These are phyloP conservation scores for Coniosporium tulheliwenetii DNA, from an alignment of 2,329 filamentous ascomycete genomes.

Conservation along the genomic window DNA sequence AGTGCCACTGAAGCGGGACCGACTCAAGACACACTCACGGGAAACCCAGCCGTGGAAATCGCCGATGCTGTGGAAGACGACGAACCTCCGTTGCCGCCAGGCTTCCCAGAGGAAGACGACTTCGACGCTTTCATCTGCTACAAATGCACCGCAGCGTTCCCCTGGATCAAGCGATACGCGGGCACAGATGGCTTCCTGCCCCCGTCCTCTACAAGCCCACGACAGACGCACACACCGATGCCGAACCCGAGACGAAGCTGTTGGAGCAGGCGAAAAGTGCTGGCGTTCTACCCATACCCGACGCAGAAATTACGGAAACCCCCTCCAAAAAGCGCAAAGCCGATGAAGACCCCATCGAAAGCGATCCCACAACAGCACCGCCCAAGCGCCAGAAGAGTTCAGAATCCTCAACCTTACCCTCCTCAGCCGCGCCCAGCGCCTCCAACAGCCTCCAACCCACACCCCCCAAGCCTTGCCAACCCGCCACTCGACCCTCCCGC, in stretches of 20 bases:
- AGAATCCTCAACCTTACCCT: slow-evolving; percentile 1
- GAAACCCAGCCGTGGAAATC: slow-evolving; percentile 37
- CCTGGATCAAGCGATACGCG: slow-evolving; percentile 86
- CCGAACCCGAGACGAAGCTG: slow-evolving; percentile 1
- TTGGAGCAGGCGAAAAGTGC: not conserved
- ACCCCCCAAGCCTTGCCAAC: not conserved
- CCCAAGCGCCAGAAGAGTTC: slow-evolving; percentile 1
- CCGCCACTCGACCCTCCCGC: slow-evolving; percentile 45
- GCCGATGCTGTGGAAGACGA: slow-evolving; percentile 21
- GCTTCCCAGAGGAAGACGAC: slow-evolving; percentile 76
- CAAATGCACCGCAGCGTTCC: slow-evolving; percentile 74
- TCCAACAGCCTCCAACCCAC: not conserved
- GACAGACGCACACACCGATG: slow-evolving; percentile 4
- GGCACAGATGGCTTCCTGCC: slow-evolving; percentile 64
- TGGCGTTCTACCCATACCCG: not conserved
- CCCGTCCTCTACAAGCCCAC: slow-evolving; percentile 42
- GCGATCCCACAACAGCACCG: slow-evolving; percentile 4
- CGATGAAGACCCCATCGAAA: slow-evolving; percentile 10
- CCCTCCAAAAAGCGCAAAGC: slow-evolving; percentile 29
- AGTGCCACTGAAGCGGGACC: slow-evolving; percentile 3
- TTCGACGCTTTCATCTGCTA: slow-evolving; percentile 90
- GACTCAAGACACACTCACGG: slow-evolving; percentile 5
- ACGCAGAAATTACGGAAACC: not conserved
- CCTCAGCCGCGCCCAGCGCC: slow-evolving; percentile 4
- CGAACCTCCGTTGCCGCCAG: slow-evolving; percentile 56